Percentiles rank a stretch among this genome's conserved stretches.
Conservation (phyloP, 1,139 yeast genomes). For the Yamadazyma membranifaciens region DNA sequence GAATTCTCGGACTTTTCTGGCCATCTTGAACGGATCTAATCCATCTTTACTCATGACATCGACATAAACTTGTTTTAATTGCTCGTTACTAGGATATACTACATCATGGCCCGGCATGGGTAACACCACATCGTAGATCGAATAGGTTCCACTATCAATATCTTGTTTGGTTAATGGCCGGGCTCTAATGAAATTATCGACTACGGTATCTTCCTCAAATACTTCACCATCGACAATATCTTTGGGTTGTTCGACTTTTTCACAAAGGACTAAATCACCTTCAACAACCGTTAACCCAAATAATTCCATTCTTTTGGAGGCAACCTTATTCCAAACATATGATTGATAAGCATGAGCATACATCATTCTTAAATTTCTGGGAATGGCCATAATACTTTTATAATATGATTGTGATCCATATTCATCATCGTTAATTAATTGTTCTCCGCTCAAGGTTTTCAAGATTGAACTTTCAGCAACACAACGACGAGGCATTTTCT, state of each 20-base stretch:
- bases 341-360: slow-evolving; percentile 98
- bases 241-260: slow-evolving; percentile 19
- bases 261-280: slow-evolving; percentile 76
- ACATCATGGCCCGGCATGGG: slow-evolving; percentile 96
- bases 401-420: slow-evolving; percentile 57
- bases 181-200: slow-evolving; percentile 57
- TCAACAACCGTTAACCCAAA: slow-evolving; percentile 69
- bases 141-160: slow-evolving; percentile 52
- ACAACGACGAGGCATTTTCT: slow-evolving; percentile 81
- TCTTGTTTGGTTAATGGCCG: slow-evolving; percentile 74
- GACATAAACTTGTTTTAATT: slow-evolving; percentile 61
- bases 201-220: slow-evolving; percentile 63
- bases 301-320: slow-evolving; percentile 69
- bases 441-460: slow-evolving; percentile 49
- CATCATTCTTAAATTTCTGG: slow-evolving; percentile 89
- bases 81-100: slow-evolving; percentile 69
- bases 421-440: slow-evolving; percentile 44
- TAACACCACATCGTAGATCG: slow-evolving; percentile 80
- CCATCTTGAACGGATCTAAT: slow-evolving; percentile 82
- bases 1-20: slow-evolving; percentile 80
- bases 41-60: slow-evolving; percentile 78
- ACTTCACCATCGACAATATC: slow-evolving; percentile 46
- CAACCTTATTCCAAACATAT: slow-evolving; percentile 88
- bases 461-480: slow-evolving; percentile 81
- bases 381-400: slow-evolving; percentile 85